Evolutionary conservation across 768 basidiomycete species (phyloP), one percentile per base, ranked within the genome.

Genomic region (Omphalotus guepiniiformis): DNA sequence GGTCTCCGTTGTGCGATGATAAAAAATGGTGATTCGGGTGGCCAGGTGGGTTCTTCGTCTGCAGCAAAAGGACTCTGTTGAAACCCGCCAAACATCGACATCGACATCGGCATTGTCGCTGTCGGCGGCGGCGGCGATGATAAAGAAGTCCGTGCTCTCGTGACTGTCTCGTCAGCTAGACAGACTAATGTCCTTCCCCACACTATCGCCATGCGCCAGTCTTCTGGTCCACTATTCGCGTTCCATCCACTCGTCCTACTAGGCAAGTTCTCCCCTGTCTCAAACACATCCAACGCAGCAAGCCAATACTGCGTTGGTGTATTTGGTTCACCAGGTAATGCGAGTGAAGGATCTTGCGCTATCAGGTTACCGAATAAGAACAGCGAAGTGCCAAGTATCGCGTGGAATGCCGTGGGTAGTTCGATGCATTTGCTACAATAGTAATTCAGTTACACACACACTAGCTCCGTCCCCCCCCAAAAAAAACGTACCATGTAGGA

Each of bases 221-320:
- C 81, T 55, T 83, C 79, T 6, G 68, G 66, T 22, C 40, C 49
- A n/a, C n/a, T n/a, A 41, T 60, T 59, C 36, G 54, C 59, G 13
- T 58, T 59, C 1, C 57, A 55, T 28, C 69, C 69, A 42, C 53
- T 65, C 4, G 66, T 66, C 27, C 71, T 71, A 28, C 71, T 70
- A 1, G 82, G 82, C 6, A 82, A 64, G 53, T 72, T 79, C 56
- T 85, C 82, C 36, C 82, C 83, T 6, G 76, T 79, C 63, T 85
- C 81, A 55, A 87, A 83, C 6, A 83, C 79, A 56, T 85, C 83
- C 44, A 88, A 68, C 1, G 84, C 81, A n/a, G 78, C 74, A 29
- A 82, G 71, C 78, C 80, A 86, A 59, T 83, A 85, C 0, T 75
- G 70, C 3, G 69, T 66, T 11, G 79, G 69, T 2, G 57, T 63